Evolutionary conservation across 129 eudicot genomes (phyloP).

Genomic region (Pittosporum tobira): DNA sequence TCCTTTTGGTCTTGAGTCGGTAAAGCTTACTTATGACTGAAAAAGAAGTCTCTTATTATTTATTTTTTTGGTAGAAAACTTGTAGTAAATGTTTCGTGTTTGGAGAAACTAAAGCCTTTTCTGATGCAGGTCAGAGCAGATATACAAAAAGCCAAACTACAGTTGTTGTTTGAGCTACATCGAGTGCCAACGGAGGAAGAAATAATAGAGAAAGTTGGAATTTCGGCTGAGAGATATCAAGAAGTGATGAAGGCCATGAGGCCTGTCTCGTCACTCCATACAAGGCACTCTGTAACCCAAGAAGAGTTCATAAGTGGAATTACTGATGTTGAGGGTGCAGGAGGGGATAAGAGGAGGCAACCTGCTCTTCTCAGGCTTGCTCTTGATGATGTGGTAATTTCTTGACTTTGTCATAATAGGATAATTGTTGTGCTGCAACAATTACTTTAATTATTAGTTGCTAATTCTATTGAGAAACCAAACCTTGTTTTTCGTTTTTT

Average conservation of each 20-base stretch:
- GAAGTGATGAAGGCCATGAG: constrained; percentile 66
- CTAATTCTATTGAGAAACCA: background rate
- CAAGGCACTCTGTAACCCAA: constrained; percentile 59
- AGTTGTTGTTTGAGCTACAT: constrained; percentile 58
- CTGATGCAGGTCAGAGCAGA: constrained; percentile 65
- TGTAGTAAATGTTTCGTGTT: too few species aligned
- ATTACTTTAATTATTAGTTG: background rate
- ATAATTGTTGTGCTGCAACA: background rate
- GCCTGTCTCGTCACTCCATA: constrained; percentile 61
- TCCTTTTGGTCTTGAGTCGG: constrained; percentile 93
- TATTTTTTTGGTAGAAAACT: too few species aligned
- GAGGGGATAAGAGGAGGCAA: constrained; percentile 58
- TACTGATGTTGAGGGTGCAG: constrained; percentile 57
- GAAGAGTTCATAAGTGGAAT: constrained; percentile 77
- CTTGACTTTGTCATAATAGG: background rate
- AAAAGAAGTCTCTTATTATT: too few species aligned
- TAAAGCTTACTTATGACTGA: constrained; percentile 26
- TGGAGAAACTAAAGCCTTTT: constrained; percentile 2
- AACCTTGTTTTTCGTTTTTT: too few species aligned
- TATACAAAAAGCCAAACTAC: constrained; percentile 66
- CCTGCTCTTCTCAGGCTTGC: constrained; percentile 97
- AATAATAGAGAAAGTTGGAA: constrained; percentile 54
- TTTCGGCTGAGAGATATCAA: constrained; percentile 64
- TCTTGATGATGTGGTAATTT: constrained; percentile 90
- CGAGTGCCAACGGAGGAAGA: constrained; percentile 81